Evolutionary conservation across 2,329 filamentous ascomycete genomes (phyloP), one percentile per base, ranked within the genome.

Genomic region (Clonostachys rosea): DNA sequence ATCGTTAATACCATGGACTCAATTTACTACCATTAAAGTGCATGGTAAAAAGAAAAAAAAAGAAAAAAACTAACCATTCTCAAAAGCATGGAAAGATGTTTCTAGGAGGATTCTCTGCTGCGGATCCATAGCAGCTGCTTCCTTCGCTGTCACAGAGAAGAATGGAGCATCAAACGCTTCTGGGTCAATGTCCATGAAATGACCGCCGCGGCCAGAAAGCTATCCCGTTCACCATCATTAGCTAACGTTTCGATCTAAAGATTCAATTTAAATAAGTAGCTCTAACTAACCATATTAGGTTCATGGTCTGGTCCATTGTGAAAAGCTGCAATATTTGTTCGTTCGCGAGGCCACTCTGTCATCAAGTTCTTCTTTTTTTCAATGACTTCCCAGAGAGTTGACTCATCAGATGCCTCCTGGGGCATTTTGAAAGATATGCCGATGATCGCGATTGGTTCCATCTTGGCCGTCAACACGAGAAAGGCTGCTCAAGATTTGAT

Each of bases 391-490:
- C 66, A 68, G n/a, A 69, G 61, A 16, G 47, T 52, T 7, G 47
- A 47, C 8, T 59, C 60, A 34, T 67, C 57, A 0, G 62, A 52
- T 5, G 59, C 52, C 35, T 56, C 62, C 34, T 66, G 62, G 3
- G 69, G 68, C 2, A 71, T 58, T 46, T 64, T 67, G 43, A 65
- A 65, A 13, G 66, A 63, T 35, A 61, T 60, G 5, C 68, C 68
- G 9, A 73, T 50, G 7, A 72, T 49, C 8, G 65, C 65, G 16
- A 63, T 56, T 2, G 20, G 20, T 20, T 20, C 20, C 20, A 20
- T 20, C 5, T 20, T 20, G 20, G 20, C 20, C 20, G 20, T 20
- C 20, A 20, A 20, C 20, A 20, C 20, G 20, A 20, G 20, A 20
- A 20, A 20, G 20, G 20, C 20, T 20, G 20, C 20, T 5, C 20